Evolutionary conservation across 441 rosid genomes (phyloP), one percentile per base, ranked within the genome.

Genomic region (Rhodomyrtus psidioides): DNA sequence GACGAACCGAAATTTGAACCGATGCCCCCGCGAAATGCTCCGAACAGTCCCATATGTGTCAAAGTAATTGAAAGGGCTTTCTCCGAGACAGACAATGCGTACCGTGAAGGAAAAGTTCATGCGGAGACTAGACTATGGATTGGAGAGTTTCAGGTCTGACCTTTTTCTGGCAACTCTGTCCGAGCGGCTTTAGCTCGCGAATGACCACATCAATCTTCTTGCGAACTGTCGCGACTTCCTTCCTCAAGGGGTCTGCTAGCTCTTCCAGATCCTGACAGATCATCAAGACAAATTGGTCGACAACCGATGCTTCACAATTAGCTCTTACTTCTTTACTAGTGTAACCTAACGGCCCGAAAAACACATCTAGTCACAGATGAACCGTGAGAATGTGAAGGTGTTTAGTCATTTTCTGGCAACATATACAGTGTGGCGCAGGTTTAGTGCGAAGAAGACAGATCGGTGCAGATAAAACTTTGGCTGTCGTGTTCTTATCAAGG

Each of bases 81-180:
- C 26, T 54, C 42, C 46, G 21, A 23, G 58, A 6, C 39, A 49
- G 28, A 10, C 24, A 6, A 30, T 46, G 59, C 10, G 12, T 16
- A 7, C 34, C 49, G 12, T 34, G 49, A 39, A 0, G 12, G 49
- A 70, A 70, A 70, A 34, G 2, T 39, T 21, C 79, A 46, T 21
- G 79, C 16, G n/a, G 13, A 39, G 49, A 70, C 15, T 21, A 39
- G 49, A 21, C 79, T 2, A 39, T 6, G 12, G 49, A 21, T 70
- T 34, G 79, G 49, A 70, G 79, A 70, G 79, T 34, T 39, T 24
- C 21, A 39, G 26, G 49, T 70, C 23, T 39, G 46, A 96, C 98
- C 98, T 95, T 97, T 88, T 94, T 97, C 70, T 95, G 98, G 91
- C 96, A 94, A 91, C 92, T 92, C 87, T 93, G 96, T 19, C 97